A percentile compares a stretch with the other conserved stretches of the same genome.
Conservation (phyloP, 345 rosid species). For the Raphanus raphanistrum region DNA sequence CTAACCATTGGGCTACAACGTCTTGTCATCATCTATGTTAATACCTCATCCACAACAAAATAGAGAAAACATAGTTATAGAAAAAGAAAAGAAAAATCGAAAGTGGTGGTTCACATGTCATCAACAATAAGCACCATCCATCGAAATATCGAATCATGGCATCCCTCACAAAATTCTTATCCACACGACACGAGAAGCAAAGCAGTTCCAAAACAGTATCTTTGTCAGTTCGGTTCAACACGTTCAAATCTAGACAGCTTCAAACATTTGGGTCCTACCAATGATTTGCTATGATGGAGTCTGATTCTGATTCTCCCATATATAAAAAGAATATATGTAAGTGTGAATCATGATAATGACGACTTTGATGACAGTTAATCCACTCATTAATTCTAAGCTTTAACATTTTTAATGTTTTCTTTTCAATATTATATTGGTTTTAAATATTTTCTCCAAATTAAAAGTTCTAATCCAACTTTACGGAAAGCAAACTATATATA, state of each 20-base stretch:
- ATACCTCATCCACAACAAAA: conserved; percentile 17
- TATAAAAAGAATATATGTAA: not conserved
- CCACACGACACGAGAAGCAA: conserved; percentile 37
- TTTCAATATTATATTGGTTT: not conserved
- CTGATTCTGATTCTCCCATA: conserved; percentile 17
- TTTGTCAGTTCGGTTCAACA: conserved; percentile 34
- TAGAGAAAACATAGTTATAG: not conserved
- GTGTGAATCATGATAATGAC: conserved; percentile 28
- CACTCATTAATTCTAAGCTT: conserved; percentile 14
- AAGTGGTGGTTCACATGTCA: conserved; percentile 40
- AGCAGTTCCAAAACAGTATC: conserved; percentile 37
- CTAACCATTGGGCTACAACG: too few relatives aligned
- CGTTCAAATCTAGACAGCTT: conserved; percentile 16
- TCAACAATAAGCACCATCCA: conserved; percentile 27
- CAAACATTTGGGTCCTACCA: conserved; percentile 33
- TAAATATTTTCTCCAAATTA: not conserved
- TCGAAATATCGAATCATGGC: conserved; percentile 34
- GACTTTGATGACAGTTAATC: conserved; percentile 31
- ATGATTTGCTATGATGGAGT: conserved; percentile 35
- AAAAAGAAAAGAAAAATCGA: not conserved
- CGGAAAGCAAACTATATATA: not conserved
- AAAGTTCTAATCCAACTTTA: not conserved
- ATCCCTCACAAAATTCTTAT: conserved; percentile 30
- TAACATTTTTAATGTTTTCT: not conserved
- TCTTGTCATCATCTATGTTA: conserved; percentile 12